phyloP scores from a whole-genome alignment of 768 basidiomycete genomes.

The Chlorophyllum brunneum region DNA sequence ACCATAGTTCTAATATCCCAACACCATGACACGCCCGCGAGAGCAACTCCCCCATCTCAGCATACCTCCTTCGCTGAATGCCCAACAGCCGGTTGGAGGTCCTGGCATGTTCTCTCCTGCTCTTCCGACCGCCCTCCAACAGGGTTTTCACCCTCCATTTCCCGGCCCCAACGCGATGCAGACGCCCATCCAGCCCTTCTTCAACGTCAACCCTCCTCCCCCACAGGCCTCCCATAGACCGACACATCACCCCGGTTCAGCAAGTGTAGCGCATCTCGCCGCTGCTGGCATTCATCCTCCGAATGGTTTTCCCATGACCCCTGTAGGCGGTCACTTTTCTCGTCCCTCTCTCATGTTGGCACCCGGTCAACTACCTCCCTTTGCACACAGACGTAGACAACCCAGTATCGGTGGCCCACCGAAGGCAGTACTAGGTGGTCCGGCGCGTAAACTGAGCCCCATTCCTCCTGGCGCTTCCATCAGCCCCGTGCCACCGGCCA shows the following conservation, averaged over 20 bases:
- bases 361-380: slow-evolving; percentile 41
- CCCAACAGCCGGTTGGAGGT: slow-evolving; percentile 49
- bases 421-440: slow-evolving; percentile 80
- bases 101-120: slow-evolving; percentile 62
- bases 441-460: slow-evolving; percentile 72
- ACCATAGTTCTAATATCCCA: too few relatives aligned
- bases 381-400: slow-evolving; percentile 47
- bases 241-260: slow-evolving; percentile 47
- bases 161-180: slow-evolving; percentile 50
- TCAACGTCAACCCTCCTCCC: slow-evolving; percentile 45
- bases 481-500: slow-evolving; percentile 33
- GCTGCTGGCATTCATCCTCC: slow-evolving; percentile 57
- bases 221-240: slow-evolving; percentile 51
- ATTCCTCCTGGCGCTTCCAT: slow-evolving; percentile 39
- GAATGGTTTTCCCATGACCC: slow-evolving; percentile 48
- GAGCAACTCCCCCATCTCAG: slow-evolving; percentile 55
- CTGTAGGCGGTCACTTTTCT: slow-evolving; percentile 55
- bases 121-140: slow-evolving; percentile 56
- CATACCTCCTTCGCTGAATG: slow-evolving; percentile 48
- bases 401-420: slow-evolving; percentile 85
- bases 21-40: slow-evolving; percentile 40
- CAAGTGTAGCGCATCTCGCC: slow-evolving; percentile 64
- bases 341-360: slow-evolving; percentile 44
- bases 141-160: slow-evolving; percentile 53
- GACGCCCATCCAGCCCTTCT: slow-evolving; percentile 74